phyloP scores from a whole-genome alignment of 345 rosid species.

The Salix caprea region DNA sequence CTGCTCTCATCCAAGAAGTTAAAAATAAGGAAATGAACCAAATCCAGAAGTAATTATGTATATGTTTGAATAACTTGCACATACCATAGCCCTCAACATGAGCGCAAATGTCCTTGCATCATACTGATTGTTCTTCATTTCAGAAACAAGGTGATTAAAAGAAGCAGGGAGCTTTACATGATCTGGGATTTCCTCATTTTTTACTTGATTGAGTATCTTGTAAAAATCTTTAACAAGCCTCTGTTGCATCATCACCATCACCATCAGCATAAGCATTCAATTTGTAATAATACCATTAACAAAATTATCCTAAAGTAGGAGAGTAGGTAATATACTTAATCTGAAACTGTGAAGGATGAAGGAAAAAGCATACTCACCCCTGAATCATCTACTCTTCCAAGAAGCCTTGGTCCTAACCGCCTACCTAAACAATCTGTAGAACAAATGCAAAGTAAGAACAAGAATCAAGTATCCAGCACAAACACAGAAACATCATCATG shows the following conservation, averaged over 20 bases:
- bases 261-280: conserved; percentile 14
- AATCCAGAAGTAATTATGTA: not conserved
- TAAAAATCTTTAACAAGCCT: conserved; percentile 82
- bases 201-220: conserved; percentile 79
- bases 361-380: conserved; percentile 50
- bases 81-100: conserved; percentile 83
- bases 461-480: conserved; percentile 16
- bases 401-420: conserved; percentile 94
- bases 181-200: conserved; percentile 74
- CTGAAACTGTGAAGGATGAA: not conserved
- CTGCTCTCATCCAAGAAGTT: not conserved
- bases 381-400: conserved; percentile 86
- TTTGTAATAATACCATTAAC: conserved; percentile 20
- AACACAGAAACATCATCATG: conserved; percentile 4
- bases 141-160: conserved; percentile 74
- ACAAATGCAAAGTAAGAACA: conserved; percentile 16
- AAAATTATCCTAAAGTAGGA: not conserved
- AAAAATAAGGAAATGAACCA: not conserved
- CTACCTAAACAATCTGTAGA: conserved; percentile 95
- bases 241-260: conserved; percentile 46
- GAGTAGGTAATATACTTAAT: not conserved
- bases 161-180: conserved; percentile 82
- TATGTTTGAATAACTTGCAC: conserved; percentile 2
- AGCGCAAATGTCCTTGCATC: conserved; percentile 87
- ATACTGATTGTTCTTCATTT: conserved; percentile 77